These are phyloP conservation scores for Sclerotinia borealis DNA, from an alignment of 2,329 filamentous ascomycete species.

Conservation along the genomic window DNA sequence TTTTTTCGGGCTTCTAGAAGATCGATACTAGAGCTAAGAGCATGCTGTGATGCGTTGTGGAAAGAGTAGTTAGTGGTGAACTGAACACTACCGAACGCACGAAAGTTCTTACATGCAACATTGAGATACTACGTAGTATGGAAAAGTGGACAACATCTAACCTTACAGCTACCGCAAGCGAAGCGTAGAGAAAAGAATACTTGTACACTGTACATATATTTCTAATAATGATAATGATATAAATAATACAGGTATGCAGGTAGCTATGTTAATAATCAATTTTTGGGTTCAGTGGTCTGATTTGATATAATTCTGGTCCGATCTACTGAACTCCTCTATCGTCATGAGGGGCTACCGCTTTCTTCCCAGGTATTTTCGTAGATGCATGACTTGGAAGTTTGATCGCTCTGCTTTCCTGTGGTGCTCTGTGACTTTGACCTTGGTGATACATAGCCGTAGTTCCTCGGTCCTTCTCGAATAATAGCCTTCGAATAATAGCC, in stretches of 20 bases:
- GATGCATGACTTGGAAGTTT: slow-evolving; percentile 4
- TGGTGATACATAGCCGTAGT: background rate
- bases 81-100: background rate
- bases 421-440: background rate
- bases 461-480: background rate
- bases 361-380: background rate
- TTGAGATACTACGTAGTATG: slow-evolving; percentile 9
- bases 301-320: background rate
- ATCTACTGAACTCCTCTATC: background rate
- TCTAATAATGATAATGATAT: background rate
- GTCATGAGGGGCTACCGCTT: background rate
- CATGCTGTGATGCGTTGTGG: background rate
- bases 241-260: too few species aligned
- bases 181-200: background rate
- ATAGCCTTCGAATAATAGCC: background rate
- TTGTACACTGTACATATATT: background rate
- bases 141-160: background rate
- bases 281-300: background rate
- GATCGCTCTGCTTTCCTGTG: background rate
- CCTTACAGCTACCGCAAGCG: background rate
- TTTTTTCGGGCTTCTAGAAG: background rate
- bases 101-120: slow-evolving; percentile 2
- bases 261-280: background rate
- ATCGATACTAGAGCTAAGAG: background rate
- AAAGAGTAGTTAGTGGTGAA: too few species aligned